Evolutionary conservation across 1,139 yeast species (phyloP), one percentile per base, ranked within the genome.

Genomic region (Entelexis sorbosivorans): DNA sequence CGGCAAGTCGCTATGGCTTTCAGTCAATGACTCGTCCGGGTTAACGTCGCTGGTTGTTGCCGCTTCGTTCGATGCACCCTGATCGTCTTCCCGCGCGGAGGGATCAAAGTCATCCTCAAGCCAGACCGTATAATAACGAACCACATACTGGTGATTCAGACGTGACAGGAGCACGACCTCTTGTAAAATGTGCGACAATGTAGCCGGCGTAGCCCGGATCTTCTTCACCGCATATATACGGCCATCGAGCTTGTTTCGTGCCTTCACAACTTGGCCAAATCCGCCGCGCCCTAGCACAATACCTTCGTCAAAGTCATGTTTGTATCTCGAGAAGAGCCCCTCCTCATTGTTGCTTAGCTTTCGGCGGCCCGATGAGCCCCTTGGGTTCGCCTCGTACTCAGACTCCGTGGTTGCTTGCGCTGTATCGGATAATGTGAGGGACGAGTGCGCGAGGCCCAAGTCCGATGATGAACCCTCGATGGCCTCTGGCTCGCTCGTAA

Each of bases 51-150:
- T n/a, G n/a, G n/a, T n/a, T n/a, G n/a, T n/a, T n/a, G n/a, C n/a
- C 10, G 38, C 10, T 14, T n/a, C 8, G 9, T 5, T 13, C 13
- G 33, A 29, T 17, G 2, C 44, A 7, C 7, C 13, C 24, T 28
- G 26, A 5, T 29, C n/a, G 14, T 40, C 34, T 7, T 40, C 34
- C 3, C 26, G n/a, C 4, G 32, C 49, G 1, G n/a, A 10, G 7
- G 34, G 24, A 5, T 51, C 58, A 6, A 34, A 29, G 14, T 80
- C 78, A 50, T 82, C 86, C 63, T 91, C 98, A 2, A 91, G 77
- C 99, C 98, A 93, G 0, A 97, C 95, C 2, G 96, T 95, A 67
- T 86, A 91, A 64, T 93, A 93, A 51, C 98, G 71, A 1, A 93
- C 98, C 45, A 93, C 96, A 65, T 87, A 88, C 63, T 88, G 96